phyloP scores from a whole-genome alignment of 2,329 filamentous ascomycete species.

The Cephalotrichum gorgonifer region DNA sequence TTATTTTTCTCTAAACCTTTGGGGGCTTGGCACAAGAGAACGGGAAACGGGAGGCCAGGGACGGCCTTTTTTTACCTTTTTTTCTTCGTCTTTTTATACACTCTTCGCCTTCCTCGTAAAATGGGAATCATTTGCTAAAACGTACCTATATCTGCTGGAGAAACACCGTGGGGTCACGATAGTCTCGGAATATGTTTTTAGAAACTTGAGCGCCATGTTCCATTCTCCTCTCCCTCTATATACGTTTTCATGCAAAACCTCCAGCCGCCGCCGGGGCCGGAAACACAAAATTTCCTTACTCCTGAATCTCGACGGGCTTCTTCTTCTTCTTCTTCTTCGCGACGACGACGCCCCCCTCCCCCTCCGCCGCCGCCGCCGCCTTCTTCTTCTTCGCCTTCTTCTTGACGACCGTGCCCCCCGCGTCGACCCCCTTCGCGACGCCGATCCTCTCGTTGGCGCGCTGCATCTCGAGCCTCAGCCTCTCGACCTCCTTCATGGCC shows the following conservation, averaged over 20 bases:
- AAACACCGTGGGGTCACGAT: too few species aligned
- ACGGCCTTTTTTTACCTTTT: not conserved
- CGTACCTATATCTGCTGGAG: too few species aligned
- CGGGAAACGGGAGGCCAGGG: not conserved
- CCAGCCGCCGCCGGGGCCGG: too few species aligned
- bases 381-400: slow-evolving; percentile 51
- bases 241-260: too few species aligned
- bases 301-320: slow-evolving; percentile 4
- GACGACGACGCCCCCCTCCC: slow-evolving; percentile 25
- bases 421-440: slow-evolving; percentile 56
- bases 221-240: too few species aligned
- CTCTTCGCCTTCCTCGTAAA: slow-evolving; percentile 27
- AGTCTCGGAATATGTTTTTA: too few species aligned
- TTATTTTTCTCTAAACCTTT: slow-evolving; percentile 2
- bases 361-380: slow-evolving; percentile 2
- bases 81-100: slow-evolving; percentile 1
- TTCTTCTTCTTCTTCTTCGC: slow-evolving; percentile 37
- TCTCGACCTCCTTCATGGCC: slow-evolving; percentile 83
- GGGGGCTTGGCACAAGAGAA: not conserved
- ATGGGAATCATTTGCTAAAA: too few species aligned
- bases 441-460: slow-evolving; percentile 66
- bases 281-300: too few species aligned
- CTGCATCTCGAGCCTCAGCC: slow-evolving; percentile 81
- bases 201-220: too few species aligned
- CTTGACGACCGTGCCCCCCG: slow-evolving; percentile 54